A percentile compares a stretch with the other conserved stretches of the same genome.
Conservation (phyloP, 768 basidiomycete genomes). For the Tylopilus cervinicoccineus region DNA sequence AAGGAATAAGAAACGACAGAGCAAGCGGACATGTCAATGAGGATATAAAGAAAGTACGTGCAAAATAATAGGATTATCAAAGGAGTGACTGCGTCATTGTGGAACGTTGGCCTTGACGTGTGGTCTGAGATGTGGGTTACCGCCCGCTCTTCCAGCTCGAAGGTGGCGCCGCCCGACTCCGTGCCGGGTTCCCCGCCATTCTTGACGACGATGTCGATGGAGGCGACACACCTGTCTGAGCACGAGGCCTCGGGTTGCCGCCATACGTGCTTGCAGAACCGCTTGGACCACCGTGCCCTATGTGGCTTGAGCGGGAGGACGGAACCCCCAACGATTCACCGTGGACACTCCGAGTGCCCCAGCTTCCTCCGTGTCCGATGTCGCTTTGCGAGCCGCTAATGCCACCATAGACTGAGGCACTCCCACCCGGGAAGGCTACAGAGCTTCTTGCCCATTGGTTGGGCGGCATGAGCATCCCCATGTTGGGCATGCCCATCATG, state of each 20-base stretch:
- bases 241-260: conserved; percentile 29
- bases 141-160: conserved; percentile 55
- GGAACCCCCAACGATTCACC: conserved; percentile 58
- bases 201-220: conserved; percentile 18
- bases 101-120: too few relatives aligned
- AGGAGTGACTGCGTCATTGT: conserved; percentile 6
- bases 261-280: conserved; percentile 20
- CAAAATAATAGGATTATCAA: conserved; percentile 6
- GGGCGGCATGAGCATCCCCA: conserved; percentile 37
- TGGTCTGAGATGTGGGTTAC: conserved; percentile 2
- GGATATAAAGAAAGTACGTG: conserved; percentile 10
- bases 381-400: conserved; percentile 55
- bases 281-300: conserved; percentile 2
- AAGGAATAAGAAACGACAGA: not conserved
- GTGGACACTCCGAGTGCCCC: conserved; percentile 63
- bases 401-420: conserved; percentile 56
- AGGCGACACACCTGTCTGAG: conserved; percentile 28
- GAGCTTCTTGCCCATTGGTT: conserved; percentile 42
- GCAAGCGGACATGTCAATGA: conserved; percentile 3
- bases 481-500: conserved; percentile 38
- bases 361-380: conserved; percentile 51
- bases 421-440: conserved; percentile 46
- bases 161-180: conserved; percentile 44
- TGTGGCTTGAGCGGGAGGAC: conserved; percentile 13
- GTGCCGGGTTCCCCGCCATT: conserved; percentile 14